Evolutionary conservation across 805 yeast species (phyloP), one percentile per base, ranked within the genome.

Genomic region (Alloascoidea africana): DNA sequence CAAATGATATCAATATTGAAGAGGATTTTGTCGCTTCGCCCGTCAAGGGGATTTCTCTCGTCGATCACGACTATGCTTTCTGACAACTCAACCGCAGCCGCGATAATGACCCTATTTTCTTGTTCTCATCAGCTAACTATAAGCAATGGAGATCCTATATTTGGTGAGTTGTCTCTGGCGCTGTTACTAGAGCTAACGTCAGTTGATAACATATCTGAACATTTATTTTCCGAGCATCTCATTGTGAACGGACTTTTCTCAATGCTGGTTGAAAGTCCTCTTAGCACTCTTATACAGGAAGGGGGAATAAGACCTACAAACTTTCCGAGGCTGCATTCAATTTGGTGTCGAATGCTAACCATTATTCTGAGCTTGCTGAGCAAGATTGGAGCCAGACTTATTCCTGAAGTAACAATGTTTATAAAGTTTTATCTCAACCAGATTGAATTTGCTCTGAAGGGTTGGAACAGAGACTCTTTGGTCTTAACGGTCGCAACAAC

Each of bases 301-400:
- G 94, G 94, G 0, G 67, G 67, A 4, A 55, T 83, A 2, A 59
- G 64, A 11, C 67, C 81, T 2, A 64, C 63, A 30, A 49, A 56
- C 1, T 8, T 8, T 23, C 68, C 82, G 0, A 68, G 70, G 36
- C 56, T 81, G 41, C 89, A 86, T 52, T 66, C 70, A 38, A 60
- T 82, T n/a, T 87, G 96, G 96, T 68, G 74, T n/a, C 74, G 77
- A 48, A 56, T 87, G 14, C 60, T 87, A 18, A 76, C 91, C 0
- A 70, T 83, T 3, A 58, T 80, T 15, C 57, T 83, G 36, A 60
- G 70, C 1, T 55, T 83, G 13, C 50, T 84, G 32, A 64, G 75
- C 17, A 68, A 66, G 36, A 70, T 85, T 41, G 89, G 89, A 1
- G 66, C 66, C 1, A 63, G 71, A 33, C 61, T 79, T 2, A 45